Evolutionary conservation across 768 basidiomycete genomes (phyloP).

Genomic region (Suillus alpinus): DNA sequence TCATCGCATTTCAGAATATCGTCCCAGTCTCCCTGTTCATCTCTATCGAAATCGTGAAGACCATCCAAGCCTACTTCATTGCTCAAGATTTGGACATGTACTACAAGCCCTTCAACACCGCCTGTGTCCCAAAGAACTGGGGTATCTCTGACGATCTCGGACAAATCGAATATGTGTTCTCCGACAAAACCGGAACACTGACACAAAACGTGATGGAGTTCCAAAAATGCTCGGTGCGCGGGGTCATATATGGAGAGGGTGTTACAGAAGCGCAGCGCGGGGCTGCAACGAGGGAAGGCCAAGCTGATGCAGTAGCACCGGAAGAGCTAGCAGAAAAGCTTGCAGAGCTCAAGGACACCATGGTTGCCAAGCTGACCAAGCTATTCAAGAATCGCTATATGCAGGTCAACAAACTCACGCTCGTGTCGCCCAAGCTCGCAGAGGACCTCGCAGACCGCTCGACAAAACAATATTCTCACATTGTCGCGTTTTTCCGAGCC

Average conservation of each 20-base stretch:
- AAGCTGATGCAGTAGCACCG: slow-evolving; percentile 60
- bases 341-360: slow-evolving; percentile 61
- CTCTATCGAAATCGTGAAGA: slow-evolving; percentile 97
- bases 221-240: slow-evolving; percentile 88
- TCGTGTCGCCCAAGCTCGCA: slow-evolving; percentile 84
- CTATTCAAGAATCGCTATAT: slow-evolving; percentile 87
- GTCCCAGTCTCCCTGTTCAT: slow-evolving; percentile 95
- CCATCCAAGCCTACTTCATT: slow-evolving; percentile 95
- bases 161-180: slow-evolving; percentile 94
- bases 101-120: slow-evolving; percentile 79
- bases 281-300: slow-evolving; percentile 80
- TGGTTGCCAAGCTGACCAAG: slow-evolving; percentile 73
- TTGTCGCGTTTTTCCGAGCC: slow-evolving; percentile 90
- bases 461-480: slow-evolving; percentile 57
- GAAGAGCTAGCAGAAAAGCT: slow-evolving; percentile 71
- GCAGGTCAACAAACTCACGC: slow-evolving; percentile 77
- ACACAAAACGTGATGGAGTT: slow-evolving; percentile 99
- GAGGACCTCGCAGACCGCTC: slow-evolving; percentile 66
- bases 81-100: slow-evolving; percentile 97
- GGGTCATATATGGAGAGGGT: slow-evolving; percentile 87
- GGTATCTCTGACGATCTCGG: slow-evolving; percentile 98
- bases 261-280: slow-evolving; percentile 95
- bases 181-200: slow-evolving; percentile 94
- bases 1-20: slow-evolving; percentile 97
- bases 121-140: slow-evolving; percentile 96